Evolutionary conservation across 108 stramenopile species (phyloP).

Genomic region (Nannochloropsis gaditana): DNA sequence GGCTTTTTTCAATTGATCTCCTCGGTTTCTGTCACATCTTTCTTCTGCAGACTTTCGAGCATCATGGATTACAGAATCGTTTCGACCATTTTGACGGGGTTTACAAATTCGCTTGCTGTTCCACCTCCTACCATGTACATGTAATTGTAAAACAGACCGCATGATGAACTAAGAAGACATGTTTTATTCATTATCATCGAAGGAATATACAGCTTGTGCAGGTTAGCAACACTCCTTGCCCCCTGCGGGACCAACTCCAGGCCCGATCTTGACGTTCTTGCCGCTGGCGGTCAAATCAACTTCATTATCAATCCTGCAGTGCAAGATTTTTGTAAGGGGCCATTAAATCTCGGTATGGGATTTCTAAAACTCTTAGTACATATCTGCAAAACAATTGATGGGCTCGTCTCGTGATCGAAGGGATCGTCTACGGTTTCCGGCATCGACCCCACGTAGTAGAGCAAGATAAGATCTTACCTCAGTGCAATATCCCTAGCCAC

Average conservation of each 20-base stretch:
- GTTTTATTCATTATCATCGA: no score
- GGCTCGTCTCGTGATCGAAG: neutral
- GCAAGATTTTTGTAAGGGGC: neutral
- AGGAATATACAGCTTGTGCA: no score
- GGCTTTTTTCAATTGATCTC: neutral
- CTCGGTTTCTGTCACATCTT: neutral
- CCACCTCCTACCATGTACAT: no score
- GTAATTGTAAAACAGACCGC: no score
- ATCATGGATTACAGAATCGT: no score
- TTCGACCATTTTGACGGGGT: no score
- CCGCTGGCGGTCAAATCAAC: neutral
- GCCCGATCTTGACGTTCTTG: neutral
- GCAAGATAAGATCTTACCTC: neutral
- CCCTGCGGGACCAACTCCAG: neutral
- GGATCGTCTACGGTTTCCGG: neutral
- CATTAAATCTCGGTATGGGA: neutral
- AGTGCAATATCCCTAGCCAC: slow-evolving; percentile 42
- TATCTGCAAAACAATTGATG: neutral
- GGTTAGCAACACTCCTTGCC: neutral
- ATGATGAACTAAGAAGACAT: no score
- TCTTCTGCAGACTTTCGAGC: neutral
- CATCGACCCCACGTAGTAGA: neutral
- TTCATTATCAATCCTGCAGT: neutral
- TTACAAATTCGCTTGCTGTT: no score
- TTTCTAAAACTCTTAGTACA: neutral